These are phyloP conservation scores for Comarum palustre DNA, from an alignment of 306 rosid species.

Conservation along the genomic window DNA sequence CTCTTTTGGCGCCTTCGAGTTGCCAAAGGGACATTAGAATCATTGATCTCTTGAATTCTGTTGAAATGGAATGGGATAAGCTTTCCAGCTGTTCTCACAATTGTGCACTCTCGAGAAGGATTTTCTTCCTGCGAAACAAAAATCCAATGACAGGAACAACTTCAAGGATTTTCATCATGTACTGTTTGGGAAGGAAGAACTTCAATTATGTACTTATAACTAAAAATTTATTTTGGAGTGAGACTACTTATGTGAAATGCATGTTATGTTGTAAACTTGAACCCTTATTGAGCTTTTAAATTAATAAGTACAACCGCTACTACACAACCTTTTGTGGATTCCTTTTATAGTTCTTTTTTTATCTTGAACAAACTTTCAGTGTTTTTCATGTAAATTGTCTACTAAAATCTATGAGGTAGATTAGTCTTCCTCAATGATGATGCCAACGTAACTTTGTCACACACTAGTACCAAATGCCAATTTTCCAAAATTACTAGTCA, in stretches of 20 bases:
- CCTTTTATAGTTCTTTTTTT: background rate
- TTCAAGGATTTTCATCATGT: conserved; percentile 10
- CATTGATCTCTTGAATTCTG: conserved; percentile 66
- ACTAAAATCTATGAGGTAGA: background rate
- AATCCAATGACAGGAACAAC: conserved; percentile 1
- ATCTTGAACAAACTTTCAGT: background rate
- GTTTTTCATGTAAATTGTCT: background rate
- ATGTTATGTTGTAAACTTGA: background rate
- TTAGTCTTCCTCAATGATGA: background rate
- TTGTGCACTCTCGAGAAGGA: conserved; percentile 87
- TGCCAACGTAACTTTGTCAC: no score
- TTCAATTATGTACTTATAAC: background rate
- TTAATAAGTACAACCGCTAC: background rate
- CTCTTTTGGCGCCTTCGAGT: conserved; percentile 82
- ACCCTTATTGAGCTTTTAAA: background rate
- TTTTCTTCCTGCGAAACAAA: conserved; percentile 67
- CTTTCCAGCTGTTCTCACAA: conserved; percentile 93
- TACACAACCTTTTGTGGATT: background rate
- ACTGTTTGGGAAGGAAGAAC: background rate
- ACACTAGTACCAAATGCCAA: no score
- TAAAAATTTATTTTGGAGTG: background rate
- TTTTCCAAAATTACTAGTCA: no score
- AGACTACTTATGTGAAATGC: background rate
- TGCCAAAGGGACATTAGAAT: conserved; percentile 66
- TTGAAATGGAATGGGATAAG: conserved; percentile 89